A percentile compares a stretch with the other conserved stretches of the same genome.
Evolutionary conservation across 306 rosid genomes (phyloP).

Genomic region (Cicer pinnatifidum): DNA sequence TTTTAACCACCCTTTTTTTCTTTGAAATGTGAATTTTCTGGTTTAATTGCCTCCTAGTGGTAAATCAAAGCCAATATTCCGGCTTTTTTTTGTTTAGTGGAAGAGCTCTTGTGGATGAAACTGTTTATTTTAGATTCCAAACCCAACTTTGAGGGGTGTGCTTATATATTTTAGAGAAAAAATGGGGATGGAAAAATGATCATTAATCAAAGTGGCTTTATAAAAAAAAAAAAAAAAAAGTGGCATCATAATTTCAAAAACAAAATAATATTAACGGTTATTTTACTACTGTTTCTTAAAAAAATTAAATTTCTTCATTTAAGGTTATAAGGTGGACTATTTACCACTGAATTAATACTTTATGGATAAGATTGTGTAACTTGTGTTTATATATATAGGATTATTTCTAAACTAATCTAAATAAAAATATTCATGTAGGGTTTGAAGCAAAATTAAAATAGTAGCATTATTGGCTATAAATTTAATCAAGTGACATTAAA

Average conservation of each 20-base stretch:
- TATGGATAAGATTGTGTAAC: too few relatives aligned
- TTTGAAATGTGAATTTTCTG: slow-evolving; percentile 28
- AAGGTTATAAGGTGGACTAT: too few relatives aligned
- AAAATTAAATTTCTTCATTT: too few relatives aligned
- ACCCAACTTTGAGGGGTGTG: slow-evolving; percentile 30
- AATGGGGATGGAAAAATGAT: too few relatives aligned
- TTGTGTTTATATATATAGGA: not conserved
- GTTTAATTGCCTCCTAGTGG: slow-evolving; percentile 33
- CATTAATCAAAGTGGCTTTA: too few relatives aligned
- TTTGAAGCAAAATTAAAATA: slow-evolving; percentile 27
- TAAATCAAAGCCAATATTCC: slow-evolving; percentile 35
- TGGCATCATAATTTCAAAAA: too few relatives aligned
- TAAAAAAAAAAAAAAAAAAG: too few relatives aligned
- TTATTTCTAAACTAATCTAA: slow-evolving; percentile 4
- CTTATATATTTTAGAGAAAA: not conserved
- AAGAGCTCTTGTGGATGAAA: slow-evolving; percentile 22
- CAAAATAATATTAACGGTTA: too few relatives aligned
- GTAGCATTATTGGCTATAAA: slow-evolving; percentile 41
- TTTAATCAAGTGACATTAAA: slow-evolving; percentile 9
- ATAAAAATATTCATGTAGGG: slow-evolving; percentile 10
- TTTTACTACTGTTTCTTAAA: too few relatives aligned
- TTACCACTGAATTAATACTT: too few relatives aligned
- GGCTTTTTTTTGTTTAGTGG: not conserved
- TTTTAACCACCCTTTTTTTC: slow-evolving; percentile 6
- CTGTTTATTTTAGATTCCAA: slow-evolving; percentile 38